Base-by-base conservation (phyloP, 305 asterid genomes). In the Withania somnifera region DNA sequence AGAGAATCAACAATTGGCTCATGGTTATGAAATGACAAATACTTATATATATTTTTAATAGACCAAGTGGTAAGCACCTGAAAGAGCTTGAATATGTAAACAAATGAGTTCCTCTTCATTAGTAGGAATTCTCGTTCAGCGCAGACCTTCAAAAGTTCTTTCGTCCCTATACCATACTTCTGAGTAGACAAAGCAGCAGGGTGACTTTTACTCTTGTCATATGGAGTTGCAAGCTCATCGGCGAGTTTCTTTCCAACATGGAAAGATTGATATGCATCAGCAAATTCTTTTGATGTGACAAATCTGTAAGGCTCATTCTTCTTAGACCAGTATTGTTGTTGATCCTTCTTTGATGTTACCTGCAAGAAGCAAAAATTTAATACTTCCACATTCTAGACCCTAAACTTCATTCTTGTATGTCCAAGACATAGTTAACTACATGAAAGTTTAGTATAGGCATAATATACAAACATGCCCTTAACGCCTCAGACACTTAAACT, bases 281-380 rank as follows among this genome's bases (percentile, higher is more conserved):
- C 40, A 58, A 79, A 79, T 38, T 79, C 82, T 26, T 79, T 79
- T 22, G 69, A 40, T 61, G 53, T 58, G 11, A 79, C 11, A 20
- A 79, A 79, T 57, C 82, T 79, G 1, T 79, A 79, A 24, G 75
- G 20, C 36, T 79, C 71, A 36, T 56, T 8, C 38, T 10, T 79
- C 56, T 32, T 58, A 5, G 19, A 40, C 75, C 82, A 79, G 40
- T 79, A 79, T 56, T 79, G 82, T 5, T 79, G 82, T 40, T 79
- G 82, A 79, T 79, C 82, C 71, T 79, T 79, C 75, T 22, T 79
- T 58, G 82, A 79, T 3, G 82, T 79, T 34, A 79, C 82, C 82
- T 79, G 75, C 67, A 57, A 56, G 15, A n/a, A n/a, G n/a, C n/a
- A 34, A 66, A 17, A 79, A 14, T 79, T 47, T 11, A 69, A 20